Evolutionary conservation across 2,329 filamentous ascomycete genomes (phyloP).

Genomic region (Neofusicoccum sp.): DNA sequence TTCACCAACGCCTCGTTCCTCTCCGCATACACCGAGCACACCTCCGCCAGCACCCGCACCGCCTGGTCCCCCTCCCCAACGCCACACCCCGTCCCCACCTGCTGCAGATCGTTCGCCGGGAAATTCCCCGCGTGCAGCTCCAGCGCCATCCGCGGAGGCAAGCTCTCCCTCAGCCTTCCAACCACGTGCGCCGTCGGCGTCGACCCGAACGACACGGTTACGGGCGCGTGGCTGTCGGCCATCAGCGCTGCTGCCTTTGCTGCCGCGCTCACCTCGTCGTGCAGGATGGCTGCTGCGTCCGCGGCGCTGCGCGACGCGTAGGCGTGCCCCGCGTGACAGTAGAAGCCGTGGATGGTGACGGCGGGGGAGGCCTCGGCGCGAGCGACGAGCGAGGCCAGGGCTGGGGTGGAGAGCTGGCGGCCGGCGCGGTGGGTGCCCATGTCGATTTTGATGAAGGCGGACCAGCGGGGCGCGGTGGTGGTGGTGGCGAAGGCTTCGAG

Average conservation of each 20-base stretch:
- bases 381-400: not conserved
- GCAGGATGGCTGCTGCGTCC: not conserved
- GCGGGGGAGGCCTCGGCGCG: not conserved
- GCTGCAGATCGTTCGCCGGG: constrained; percentile 17
- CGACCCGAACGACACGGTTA: constrained; percentile 2
- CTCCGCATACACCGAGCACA: constrained; percentile 14
- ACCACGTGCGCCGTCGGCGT: constrained; percentile 19
- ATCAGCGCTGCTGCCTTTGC: not conserved
- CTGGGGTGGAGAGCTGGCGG: constrained; percentile 3
- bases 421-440: constrained; percentile 17
- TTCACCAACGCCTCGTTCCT: constrained; percentile 16
- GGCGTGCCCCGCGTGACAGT: constrained; percentile 17
- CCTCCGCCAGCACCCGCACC: constrained; percentile 12
- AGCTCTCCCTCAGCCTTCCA: not conserved
- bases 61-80: constrained; percentile 2
- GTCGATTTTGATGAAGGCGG: constrained; percentile 18
- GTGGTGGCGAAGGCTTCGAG: not conserved
- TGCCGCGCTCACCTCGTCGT: constrained; percentile 9
- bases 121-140: constrained; percentile 18
- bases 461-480: not conserved
- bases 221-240: not conserved
- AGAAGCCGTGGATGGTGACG: constrained; percentile 17
- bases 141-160: not conserved
- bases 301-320: not conserved
- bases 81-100: constrained; percentile 12